Evolutionary conservation across 2,329 filamentous ascomycete species (phyloP), one percentile per base, ranked within the genome.

Genomic region (Fusarium tricinctum): DNA sequence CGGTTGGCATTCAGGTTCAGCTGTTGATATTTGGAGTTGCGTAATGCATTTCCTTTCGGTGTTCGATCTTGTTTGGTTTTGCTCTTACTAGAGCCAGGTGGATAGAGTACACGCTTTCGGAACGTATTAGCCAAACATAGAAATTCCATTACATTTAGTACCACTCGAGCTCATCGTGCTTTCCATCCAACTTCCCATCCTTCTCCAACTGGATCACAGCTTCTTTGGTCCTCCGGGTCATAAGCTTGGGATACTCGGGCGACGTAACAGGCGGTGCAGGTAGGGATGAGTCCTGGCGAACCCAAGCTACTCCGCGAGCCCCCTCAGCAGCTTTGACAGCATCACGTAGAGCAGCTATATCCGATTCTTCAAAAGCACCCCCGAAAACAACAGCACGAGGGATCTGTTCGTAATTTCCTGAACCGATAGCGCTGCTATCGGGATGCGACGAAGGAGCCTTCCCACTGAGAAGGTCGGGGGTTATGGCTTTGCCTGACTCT

Each of bases 221-320:
- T 3, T 70, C 57, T 22, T 68, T 69, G 2, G 66, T 63, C 4
- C 66, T 67, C 20, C 23, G 49, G 1, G 60, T 56, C 58, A 69
- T 64, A 0, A 63, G 45, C 9, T 57, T 60, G 2, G 62, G 47
- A 13, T 69, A 69, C 4, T 67, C 66, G 0, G 66, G 53, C 23
- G 66, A 58, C 6, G 51, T 56, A n/a, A 70, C 53, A 1, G 58
- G 49, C 17, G 66, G 62, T 1, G 62, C 57, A 3, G 62, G 26
- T 1, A 28, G 47, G 12, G 42, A 59, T 12, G 39, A 39, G 23
- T 69, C 62, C 26, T 67, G 58, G 2, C 53, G 56, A 23, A 69
- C 2, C 66, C 66, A 69, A 5, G 66, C 46, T 19, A 69, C 46
- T 28, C 47, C 20, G 0, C 62, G 49, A 1, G 43, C 6, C 1